Evolutionary conservation across 352 stramenopile species (phyloP), one percentile per base, ranked within the genome.

Genomic region (Thraustotheca clavata): DNA sequence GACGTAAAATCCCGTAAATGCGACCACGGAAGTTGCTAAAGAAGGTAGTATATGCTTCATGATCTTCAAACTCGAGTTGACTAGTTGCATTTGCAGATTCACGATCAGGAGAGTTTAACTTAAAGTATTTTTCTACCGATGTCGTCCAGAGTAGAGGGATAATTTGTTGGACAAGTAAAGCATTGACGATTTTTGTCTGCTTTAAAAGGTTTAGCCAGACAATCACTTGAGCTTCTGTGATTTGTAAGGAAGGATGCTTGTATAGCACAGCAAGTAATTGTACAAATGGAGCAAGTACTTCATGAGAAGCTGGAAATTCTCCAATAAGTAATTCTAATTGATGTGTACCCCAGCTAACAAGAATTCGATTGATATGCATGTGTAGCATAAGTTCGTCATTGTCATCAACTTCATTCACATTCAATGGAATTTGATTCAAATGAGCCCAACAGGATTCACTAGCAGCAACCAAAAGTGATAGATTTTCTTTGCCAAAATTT

Each of bases 71-170:
- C 14, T 91, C 83, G 34, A 68, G 40, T 5, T 70, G 71, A 24
- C 60, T 34, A 8, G 66, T 77, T 20, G 82, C 73, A 0, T 67
- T 46, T 33, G 69, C 55, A 41, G 74, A 69, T 0, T 85, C 79
- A 20, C 80, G 80, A 22, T 89, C 79, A 0, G 83, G 83, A 0
- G 80, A 89, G 1, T 74, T 67, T 3, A 91, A 48, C 61, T 88
- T 89, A 50, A 91, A 91, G 68, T 89, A 91, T 57, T 89, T 91
- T 16, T 89, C 80, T 16, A 87, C 86, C 9, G 76, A 89, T 41
- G 34, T 82, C 66, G 2, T 60, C 59, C 32, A 88, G 32, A 65
- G 57, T n/a, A 32, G 8, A n/a, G 35, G 35, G 18, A 49, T 12
- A 31, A 50, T 32, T 54, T 85, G 71, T 6, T 76, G 70, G 2